These are phyloP conservation scores for Argentina anserina DNA, from an alignment of 306 rosid genomes.

Conservation along the genomic window DNA sequence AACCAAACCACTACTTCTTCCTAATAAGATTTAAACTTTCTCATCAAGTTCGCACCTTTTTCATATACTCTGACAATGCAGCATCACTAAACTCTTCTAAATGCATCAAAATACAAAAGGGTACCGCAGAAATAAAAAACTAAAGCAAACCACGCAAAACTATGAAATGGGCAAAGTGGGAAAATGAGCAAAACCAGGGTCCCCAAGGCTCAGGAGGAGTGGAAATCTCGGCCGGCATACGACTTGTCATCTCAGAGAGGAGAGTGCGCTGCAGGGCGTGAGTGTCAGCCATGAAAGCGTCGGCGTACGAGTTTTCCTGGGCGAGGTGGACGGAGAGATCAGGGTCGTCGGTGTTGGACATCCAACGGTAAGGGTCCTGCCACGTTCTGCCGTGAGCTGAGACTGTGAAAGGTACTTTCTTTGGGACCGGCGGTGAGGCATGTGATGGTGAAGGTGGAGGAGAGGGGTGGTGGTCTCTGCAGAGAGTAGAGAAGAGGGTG, in stretches of 20 bases:
- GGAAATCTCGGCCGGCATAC: conserved; percentile 60
- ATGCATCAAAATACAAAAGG: neutral
- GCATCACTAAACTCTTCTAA: neutral
- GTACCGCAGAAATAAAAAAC: neutral
- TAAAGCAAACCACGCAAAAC: neutral
- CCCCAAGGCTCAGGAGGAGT: conserved; percentile 96
- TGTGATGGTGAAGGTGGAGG: conserved; percentile 24
- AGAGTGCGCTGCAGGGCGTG: conserved; percentile 40
- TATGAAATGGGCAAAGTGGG: conserved; percentile 10
- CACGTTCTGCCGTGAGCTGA: conserved; percentile 58
- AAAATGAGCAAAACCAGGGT: conserved; percentile 62
- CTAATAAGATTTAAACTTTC: neutral
- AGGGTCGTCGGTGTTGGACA: conserved; percentile 69
- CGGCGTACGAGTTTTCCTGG: conserved; percentile 67
- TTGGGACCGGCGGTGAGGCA: conserved; percentile 59
- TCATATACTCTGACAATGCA: neutral
- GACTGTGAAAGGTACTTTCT: conserved; percentile 55
- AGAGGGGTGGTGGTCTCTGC: conserved; percentile 29
- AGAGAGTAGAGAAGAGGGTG: conserved; percentile 39
- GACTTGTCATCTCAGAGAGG: conserved; percentile 68
- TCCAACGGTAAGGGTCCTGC: conserved; percentile 86
- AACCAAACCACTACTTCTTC: too few species aligned
- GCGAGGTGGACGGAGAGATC: conserved; percentile 50
- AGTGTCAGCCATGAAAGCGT: conserved; percentile 77
- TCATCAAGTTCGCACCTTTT: neutral